A percentile compares a stretch with the other conserved stretches of the same genome.
Conservation (phyloP, 257 asterid genomes). For the Salvia splendens region DNA sequence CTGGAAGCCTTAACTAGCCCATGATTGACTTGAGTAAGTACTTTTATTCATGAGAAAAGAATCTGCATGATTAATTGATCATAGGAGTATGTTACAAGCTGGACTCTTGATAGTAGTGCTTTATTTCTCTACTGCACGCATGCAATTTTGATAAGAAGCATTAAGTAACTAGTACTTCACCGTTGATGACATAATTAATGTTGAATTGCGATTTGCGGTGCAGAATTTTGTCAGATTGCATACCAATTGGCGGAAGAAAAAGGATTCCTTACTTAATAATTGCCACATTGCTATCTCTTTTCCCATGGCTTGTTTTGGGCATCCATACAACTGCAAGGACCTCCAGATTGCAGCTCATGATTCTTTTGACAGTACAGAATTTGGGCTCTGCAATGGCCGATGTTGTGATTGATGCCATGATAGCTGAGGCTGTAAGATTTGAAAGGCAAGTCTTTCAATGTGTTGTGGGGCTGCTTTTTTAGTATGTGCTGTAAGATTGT, state of each 20-base stretch:
- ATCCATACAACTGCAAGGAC: conserved; percentile 55
- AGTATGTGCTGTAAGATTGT: conserved; percentile 15
- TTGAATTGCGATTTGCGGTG: conserved; percentile 33
- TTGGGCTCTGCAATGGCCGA: conserved; percentile 99
- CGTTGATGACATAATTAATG: conserved; percentile 1
- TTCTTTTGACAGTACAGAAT: conserved; percentile 82
- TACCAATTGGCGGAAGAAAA: conserved; percentile 87
- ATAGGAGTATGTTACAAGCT: conserved; percentile 9
- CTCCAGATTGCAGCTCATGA: conserved; percentile 65
- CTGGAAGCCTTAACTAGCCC: conserved; percentile 5
- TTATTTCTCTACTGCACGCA: conserved; percentile 1
- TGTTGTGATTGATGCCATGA: conserved; percentile 98
- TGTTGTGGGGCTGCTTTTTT: not conserved
- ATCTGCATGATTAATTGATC: not conserved
- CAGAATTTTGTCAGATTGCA: conserved; percentile 89
- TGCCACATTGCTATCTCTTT: conserved; percentile 73
- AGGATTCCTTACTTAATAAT: conserved; percentile 81
- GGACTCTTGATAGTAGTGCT: conserved; percentile 20
- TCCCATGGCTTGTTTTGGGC: conserved; percentile 85
- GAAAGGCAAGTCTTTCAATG: conserved; percentile 63
- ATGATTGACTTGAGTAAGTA: conserved; percentile 18
- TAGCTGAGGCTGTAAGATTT: conserved; percentile 89
- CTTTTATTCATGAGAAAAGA: conserved; percentile 13
- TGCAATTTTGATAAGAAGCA: conserved; percentile 3
- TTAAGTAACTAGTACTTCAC: not conserved